Evolutionary conservation across 75 land plant genomes (phyloP).

Genomic region (Azolla pinnata): DNA sequence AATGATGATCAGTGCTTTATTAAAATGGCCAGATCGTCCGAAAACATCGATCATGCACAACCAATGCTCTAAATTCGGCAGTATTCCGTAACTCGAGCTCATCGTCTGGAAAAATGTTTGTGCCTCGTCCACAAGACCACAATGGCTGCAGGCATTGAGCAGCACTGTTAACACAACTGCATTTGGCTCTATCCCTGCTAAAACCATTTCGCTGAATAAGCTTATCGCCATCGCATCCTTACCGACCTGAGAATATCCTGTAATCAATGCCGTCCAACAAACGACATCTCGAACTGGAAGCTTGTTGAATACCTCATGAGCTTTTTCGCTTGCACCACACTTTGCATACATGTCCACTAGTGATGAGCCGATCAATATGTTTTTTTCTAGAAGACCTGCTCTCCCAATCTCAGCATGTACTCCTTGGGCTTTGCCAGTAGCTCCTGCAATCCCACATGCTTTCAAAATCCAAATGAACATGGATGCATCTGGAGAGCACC

Average conservation of each 20-base stretch:
- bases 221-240: not conserved
- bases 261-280: conserved; percentile 15
- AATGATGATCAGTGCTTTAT: not conserved
- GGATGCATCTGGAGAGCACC: conserved; percentile 34
- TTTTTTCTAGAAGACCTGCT: not conserved
- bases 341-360: conserved; percentile 17
- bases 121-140: not conserved
- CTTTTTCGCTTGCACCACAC: conserved; percentile 6
- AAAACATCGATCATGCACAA: not conserved
- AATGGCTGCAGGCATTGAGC: not conserved
- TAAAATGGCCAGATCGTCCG: not conserved
- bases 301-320: conserved; percentile 4
- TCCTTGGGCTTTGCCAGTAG: conserved; percentile 17
- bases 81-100: not conserved
- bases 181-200: not conserved
- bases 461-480: conserved; percentile 46
- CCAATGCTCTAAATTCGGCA: not conserved
- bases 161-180: not conserved
- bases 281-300: conserved; percentile 3
- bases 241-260: conserved; percentile 12
- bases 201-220: not conserved
- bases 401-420: conserved; percentile 6
- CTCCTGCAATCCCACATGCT: conserved; percentile 35
- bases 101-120: not conserved
- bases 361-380: conserved; percentile 1